A percentile compares a stretch with the other conserved stretches of the same genome.
phyloP scores from a whole-genome alignment of 257 asterid species.

The Eucommia ulmoides region DNA sequence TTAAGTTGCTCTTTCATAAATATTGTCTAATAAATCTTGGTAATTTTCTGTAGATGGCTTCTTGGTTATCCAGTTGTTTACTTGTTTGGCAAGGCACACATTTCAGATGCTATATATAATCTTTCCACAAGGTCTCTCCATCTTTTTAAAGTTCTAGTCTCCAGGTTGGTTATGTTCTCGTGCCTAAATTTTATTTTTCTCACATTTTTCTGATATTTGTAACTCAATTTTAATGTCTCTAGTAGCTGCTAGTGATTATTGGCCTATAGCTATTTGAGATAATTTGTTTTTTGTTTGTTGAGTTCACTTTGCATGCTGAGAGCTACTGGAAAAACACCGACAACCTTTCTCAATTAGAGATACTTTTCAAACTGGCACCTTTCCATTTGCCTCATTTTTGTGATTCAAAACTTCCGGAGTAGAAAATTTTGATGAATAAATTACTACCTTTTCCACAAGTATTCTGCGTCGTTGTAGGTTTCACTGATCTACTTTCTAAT shows the following conservation, averaged over 20 bases:
- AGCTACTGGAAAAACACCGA: neutral
- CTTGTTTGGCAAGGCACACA: conserved; percentile 44
- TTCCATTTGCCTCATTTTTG: too few relatives aligned
- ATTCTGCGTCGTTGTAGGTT: too few relatives aligned
- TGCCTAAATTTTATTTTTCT: neutral
- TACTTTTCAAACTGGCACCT: too few relatives aligned
- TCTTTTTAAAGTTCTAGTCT: conserved; percentile 48
- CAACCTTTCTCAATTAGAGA: too few relatives aligned
- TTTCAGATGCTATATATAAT: conserved; percentile 52
- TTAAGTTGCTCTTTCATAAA: neutral
- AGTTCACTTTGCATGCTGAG: neutral
- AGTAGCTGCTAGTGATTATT: neutral
- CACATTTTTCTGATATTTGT: neutral
- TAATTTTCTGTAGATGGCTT: conserved; percentile 47
- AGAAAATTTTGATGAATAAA: too few relatives aligned
- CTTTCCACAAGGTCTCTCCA: conserved; percentile 70
- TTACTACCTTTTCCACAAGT: too few relatives aligned
- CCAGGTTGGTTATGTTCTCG: conserved; percentile 25
- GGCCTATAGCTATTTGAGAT: neutral
- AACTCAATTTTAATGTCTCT: neutral
- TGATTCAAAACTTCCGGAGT: too few relatives aligned
- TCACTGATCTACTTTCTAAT: too few relatives aligned
- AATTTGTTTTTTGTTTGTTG: neutral
- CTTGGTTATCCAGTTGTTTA: conserved; percentile 84
- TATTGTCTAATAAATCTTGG: neutral